A percentile compares a stretch with the other conserved stretches of the same genome.
Conservation (phyloP, 805 yeast genomes). For the Grigorovia humatica region DNA sequence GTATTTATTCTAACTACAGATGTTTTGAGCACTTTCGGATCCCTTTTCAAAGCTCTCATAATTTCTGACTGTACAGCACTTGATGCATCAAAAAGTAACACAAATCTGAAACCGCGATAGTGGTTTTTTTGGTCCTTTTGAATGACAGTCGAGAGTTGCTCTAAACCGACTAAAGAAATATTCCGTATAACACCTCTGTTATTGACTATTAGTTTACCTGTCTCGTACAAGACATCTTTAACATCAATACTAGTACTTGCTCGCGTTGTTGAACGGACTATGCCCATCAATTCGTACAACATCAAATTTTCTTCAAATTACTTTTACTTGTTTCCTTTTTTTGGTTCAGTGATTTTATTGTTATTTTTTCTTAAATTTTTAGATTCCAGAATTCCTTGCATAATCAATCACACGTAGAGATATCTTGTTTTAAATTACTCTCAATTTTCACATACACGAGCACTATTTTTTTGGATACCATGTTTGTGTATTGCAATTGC, state of each 20-base stretch:
- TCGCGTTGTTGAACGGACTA: conserved; percentile 69
- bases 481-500: too few species aligned
- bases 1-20: conserved; percentile 56
- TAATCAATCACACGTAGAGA: too few species aligned
- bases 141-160: conserved; percentile 63
- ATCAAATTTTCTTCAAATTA: conserved; percentile 28
- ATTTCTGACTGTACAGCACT: conserved; percentile 81
- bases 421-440: too few species aligned
- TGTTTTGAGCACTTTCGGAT: conserved; percentile 84
- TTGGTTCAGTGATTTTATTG: too few species aligned
- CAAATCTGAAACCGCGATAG: conserved; percentile 81
- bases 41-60: conserved; percentile 65
- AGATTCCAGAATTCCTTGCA: too few species aligned
- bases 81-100: conserved; percentile 79
- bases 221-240: conserved; percentile 49
- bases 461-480: too few species aligned
- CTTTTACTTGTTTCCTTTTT: background rate
- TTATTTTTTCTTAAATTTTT: too few species aligned
- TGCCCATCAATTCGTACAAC: conserved; percentile 86
- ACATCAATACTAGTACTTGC: conserved; percentile 47
- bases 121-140: conserved; percentile 81
- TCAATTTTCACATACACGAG: too few species aligned
- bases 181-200: conserved; percentile 93
- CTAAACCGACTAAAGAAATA: conserved; percentile 68
- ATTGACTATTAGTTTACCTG: conserved; percentile 72